Percentiles rank a stretch among this genome's conserved stretches.
Evolutionary conservation across 2,329 filamentous ascomycete genomes (phyloP).

Genomic region (Diplocarpon rosae): DNA sequence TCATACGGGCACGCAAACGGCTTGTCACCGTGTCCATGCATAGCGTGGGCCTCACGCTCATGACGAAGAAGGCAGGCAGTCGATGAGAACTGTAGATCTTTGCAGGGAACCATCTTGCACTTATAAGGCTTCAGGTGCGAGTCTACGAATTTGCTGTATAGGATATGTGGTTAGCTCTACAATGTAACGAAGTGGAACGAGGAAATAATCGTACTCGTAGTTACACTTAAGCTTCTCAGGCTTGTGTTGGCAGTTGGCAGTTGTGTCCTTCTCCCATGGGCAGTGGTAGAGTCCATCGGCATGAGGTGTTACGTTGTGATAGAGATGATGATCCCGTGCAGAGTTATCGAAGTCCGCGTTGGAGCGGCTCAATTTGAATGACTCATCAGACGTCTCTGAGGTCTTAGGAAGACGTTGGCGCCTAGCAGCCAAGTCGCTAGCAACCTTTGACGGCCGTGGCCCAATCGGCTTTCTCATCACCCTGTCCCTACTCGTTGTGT

Average conservation of each 20-base stretch:
- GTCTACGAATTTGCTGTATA: conserved; percentile 81
- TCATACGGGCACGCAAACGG: conserved; percentile 82
- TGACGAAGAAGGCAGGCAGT: conserved; percentile 91
- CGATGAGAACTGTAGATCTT: conserved; percentile 83
- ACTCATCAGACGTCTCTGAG: conserved; percentile 23
- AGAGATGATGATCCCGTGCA: conserved; percentile 56
- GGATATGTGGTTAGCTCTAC: conserved; percentile 19
- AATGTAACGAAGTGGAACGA: background rate
- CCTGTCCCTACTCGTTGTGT: conserved; percentile 21
- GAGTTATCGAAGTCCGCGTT: conserved; percentile 26
- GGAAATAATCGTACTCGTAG: conserved; percentile 65
- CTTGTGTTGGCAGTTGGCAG: conserved; percentile 69
- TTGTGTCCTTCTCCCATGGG: conserved; percentile 69
- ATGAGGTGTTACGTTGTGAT: conserved; percentile 52
- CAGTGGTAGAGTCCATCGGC: conserved; percentile 85
- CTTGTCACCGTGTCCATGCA: conserved; percentile 90
- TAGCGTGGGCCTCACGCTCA: conserved; percentile 88
- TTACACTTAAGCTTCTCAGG: conserved; percentile 97
- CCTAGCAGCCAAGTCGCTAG: conserved; percentile 20
- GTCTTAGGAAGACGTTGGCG: conserved; percentile 14
- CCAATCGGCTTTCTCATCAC: conserved; percentile 22
- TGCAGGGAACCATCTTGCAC: conserved; percentile 77
- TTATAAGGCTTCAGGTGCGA: conserved; percentile 94
- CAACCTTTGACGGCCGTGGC: conserved; percentile 24
- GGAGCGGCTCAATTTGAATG: conserved; percentile 23